Evolutionary conservation across 202 grass and related monocot species (phyloP).

Genomic region (Dendrocalamus latiflorus): DNA sequence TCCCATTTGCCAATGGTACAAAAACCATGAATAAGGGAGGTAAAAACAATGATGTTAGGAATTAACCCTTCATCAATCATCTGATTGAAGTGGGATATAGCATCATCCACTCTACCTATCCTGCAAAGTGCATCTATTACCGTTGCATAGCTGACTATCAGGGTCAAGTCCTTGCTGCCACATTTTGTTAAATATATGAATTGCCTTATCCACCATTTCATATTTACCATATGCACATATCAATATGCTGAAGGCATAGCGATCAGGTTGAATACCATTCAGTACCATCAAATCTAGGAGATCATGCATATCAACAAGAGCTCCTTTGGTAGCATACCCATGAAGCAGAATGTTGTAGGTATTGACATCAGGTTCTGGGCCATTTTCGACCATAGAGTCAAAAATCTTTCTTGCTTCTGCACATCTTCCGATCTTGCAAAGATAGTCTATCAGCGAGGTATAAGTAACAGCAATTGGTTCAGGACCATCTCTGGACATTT

Average conservation of each 20-base stretch:
- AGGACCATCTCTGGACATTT: background rate
- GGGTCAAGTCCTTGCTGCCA: background rate
- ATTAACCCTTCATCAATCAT: background rate
- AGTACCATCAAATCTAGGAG: background rate
- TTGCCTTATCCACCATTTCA: conserved; percentile 1
- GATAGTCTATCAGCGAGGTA: background rate
- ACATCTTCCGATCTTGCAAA: background rate
- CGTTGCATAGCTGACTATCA: conserved; percentile 16
- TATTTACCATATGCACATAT: background rate
- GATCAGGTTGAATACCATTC: background rate
- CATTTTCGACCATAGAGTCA: too few relatives aligned
- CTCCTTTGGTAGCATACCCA: background rate
- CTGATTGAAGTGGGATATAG: background rate
- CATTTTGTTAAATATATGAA: conserved; percentile 2
- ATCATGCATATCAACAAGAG: background rate
- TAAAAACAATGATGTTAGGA: conserved; percentile 13
- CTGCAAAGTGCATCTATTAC: background rate
- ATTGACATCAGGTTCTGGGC: too few relatives aligned
- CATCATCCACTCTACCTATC: background rate
- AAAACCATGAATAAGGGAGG: background rate
- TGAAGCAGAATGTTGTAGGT: background rate
- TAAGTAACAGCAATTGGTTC: conserved; percentile 31
- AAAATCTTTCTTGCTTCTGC: too few relatives aligned
- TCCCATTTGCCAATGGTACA: conserved; percentile 29
- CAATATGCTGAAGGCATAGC: background rate